A percentile compares a stretch with the other conserved stretches of the same genome.
Conservation (phyloP, 257 asterid species). For the Plantago major region DNA sequence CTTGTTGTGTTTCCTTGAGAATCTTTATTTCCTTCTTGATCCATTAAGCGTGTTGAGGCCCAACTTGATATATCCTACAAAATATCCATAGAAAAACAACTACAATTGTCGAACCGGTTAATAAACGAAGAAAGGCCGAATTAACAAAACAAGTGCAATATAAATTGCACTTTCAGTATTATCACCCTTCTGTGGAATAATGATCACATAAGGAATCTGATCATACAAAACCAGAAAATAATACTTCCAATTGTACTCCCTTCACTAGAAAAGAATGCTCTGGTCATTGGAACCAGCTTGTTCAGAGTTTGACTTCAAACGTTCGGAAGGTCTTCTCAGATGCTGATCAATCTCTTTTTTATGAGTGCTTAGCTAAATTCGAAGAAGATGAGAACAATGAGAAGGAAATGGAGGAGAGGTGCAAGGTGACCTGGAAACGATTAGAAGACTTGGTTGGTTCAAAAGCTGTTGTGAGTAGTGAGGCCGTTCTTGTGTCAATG, state of each 20-base stretch:
- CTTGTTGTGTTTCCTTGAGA: no score
- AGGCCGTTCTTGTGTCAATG: slow-evolving; percentile 21
- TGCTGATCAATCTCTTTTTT: slow-evolving; percentile 28
- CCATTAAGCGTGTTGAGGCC: no score
- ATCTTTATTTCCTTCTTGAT: no score
- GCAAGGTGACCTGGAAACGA: slow-evolving; percentile 29
- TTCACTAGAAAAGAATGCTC: slow-evolving; percentile 30
- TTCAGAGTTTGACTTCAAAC: slow-evolving; percentile 32
- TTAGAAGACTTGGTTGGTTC: slow-evolving; percentile 33
- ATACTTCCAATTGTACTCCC: slow-evolving; percentile 36
- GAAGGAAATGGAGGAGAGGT: slow-evolving; percentile 24
- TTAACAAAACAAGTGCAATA: no score
- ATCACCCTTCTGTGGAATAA: slow-evolving; percentile 38
- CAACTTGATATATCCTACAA: no score
- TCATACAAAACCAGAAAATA: slow-evolving; percentile 24
- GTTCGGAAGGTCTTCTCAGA: slow-evolving; percentile 35
- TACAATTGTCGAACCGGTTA: no score
- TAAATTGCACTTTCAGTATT: no score
- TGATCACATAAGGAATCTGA: slow-evolving; percentile 33
- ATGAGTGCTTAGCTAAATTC: slow-evolving; percentile 29
- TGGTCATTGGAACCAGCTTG: slow-evolving; percentile 37
- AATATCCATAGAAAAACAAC: no score
- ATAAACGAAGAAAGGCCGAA: no score
- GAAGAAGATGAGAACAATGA: slow-evolving; percentile 31
- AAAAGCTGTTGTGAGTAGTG: slow-evolving; percentile 20